phyloP scores from a whole-genome alignment of 116 monocot genomes.

The Papilionanthe hybrid region DNA sequence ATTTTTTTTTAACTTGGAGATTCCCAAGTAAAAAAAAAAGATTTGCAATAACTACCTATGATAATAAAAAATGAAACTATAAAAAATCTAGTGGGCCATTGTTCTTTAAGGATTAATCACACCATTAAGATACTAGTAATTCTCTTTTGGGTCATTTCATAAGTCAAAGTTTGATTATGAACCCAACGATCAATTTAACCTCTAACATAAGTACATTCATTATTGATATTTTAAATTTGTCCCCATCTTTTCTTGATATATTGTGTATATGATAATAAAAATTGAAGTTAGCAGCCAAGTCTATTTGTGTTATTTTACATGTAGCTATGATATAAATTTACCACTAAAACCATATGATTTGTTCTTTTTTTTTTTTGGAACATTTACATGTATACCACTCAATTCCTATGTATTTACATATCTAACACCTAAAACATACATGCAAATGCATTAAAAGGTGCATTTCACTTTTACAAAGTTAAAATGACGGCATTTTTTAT shows the following conservation, averaged over 20 bases:
- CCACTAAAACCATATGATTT: not conserved
- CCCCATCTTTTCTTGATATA: not conserved
- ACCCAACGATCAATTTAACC: not conserved
- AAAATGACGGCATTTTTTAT: too few species aligned
- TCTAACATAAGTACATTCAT: not conserved
- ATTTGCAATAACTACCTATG: not conserved
- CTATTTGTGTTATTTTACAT: not conserved
- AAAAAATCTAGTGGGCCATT: not conserved
- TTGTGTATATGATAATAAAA: not conserved
- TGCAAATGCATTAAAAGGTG: too few species aligned
- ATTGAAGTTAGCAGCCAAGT: not conserved
- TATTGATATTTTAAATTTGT: not conserved
- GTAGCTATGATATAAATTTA: not conserved
- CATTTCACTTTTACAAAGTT: too few species aligned
- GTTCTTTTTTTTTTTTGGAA: not conserved
- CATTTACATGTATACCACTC: too few species aligned
- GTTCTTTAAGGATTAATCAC: not conserved
- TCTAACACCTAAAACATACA: too few species aligned
- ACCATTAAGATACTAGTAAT: not conserved
- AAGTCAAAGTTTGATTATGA: not conserved
- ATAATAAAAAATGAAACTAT: not conserved
- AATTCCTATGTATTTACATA: too few species aligned
- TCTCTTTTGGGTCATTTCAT: not conserved
- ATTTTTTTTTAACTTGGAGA: too few species aligned
- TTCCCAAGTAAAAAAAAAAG: too few species aligned